phyloP scores from a whole-genome alignment of 225 moss, liverwort and hornwort genomes.

The Antitrichia curtipendula region DNA sequence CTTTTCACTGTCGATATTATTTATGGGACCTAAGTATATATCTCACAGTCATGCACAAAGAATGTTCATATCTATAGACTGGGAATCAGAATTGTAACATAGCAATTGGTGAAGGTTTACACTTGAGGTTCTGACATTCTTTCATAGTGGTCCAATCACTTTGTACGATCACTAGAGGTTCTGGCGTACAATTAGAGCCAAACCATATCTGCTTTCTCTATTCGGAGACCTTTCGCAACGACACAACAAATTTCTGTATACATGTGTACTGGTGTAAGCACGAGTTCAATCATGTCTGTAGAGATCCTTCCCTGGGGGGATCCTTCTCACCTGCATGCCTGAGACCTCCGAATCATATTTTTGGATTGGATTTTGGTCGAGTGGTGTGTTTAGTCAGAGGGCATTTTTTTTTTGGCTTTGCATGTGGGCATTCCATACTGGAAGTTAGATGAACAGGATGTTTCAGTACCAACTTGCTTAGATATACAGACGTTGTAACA shows the following conservation, averaged over 20 bases:
- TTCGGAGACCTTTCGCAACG: neutral
- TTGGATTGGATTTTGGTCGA: neutral
- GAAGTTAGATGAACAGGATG: neutral
- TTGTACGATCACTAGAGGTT: conserved; percentile 16
- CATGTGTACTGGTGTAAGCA: neutral
- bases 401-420: neutral
- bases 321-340: neutral
- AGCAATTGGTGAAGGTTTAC: conserved; percentile 25
- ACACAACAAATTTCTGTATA: neutral
- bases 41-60: conserved; percentile 1
- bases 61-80: conserved; percentile 9
- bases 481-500: neutral
- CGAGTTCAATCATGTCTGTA: neutral
- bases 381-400: neutral
- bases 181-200: conserved; percentile 23
- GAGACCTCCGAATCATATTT: neutral
- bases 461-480: neutral
- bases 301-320: neutral
- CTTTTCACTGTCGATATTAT: conserved; percentile 9
- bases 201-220: conserved; percentile 10
- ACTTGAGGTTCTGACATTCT: conserved; percentile 37
- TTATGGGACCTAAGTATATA: neutral
- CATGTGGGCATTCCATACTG: neutral
- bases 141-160: conserved; percentile 10
- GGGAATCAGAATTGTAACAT: conserved; percentile 33